Conservation (phyloP, 306 rosid species). For the Quercus glauca region DNA sequence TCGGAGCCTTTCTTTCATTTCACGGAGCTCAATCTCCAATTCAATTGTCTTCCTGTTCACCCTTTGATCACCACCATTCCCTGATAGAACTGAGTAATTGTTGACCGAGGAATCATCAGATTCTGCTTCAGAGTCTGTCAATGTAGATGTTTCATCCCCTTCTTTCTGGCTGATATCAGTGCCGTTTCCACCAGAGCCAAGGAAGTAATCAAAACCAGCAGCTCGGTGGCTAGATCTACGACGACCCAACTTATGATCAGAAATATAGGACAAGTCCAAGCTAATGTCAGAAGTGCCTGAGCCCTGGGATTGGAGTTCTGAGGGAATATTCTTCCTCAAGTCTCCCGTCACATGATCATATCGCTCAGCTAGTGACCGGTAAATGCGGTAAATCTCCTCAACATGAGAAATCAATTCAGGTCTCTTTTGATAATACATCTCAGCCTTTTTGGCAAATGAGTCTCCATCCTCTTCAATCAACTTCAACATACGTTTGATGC, state of each 20-base stretch:
- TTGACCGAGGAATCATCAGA: slow-evolving; percentile 92
- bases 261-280: slow-evolving; percentile 58
- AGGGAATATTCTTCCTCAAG: slow-evolving; percentile 62
- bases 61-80: slow-evolving; percentile 50
- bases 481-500: slow-evolving; percentile 87
- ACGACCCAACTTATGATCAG: slow-evolving; percentile 43
- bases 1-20: slow-evolving; percentile 66
- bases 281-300: slow-evolving; percentile 68
- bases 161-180: slow-evolving; percentile 68
- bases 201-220: slow-evolving; percentile 93
- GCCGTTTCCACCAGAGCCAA: slow-evolving; percentile 67
- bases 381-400: slow-evolving; percentile 82
- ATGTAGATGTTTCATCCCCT: slow-evolving; percentile 71
- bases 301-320: slow-evolving; percentile 82
- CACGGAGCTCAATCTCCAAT: slow-evolving; percentile 83
- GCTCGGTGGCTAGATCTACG: slow-evolving; percentile 67
- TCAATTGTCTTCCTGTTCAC: slow-evolving; percentile 61
- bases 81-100: slow-evolving; percentile 55
- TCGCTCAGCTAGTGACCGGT: slow-evolving; percentile 89
- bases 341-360: slow-evolving; percentile 89
- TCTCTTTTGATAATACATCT: slow-evolving; percentile 95
- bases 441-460: slow-evolving; percentile 91
- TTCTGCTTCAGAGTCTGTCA: slow-evolving; percentile 84
- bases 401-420: slow-evolving; percentile 87
- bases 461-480: slow-evolving; percentile 93